Conservation (phyloP, 441 rosid genomes). For the Erysimum cheiri region DNA sequence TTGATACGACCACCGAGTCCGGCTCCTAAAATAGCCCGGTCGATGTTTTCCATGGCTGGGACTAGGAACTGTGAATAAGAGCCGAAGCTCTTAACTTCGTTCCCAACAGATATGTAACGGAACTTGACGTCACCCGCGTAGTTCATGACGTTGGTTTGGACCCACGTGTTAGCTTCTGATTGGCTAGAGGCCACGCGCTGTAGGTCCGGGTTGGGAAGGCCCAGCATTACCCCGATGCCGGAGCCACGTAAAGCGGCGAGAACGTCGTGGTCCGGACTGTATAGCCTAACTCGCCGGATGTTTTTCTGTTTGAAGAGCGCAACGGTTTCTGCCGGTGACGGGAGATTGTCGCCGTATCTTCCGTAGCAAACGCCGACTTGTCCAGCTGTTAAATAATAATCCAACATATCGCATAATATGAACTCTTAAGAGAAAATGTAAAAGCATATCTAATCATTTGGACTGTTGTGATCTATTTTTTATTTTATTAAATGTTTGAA, state of each 20-base stretch:
- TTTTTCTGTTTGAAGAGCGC: slow-evolving; percentile 23
- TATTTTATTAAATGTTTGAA: too few relatives aligned
- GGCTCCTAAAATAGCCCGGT: slow-evolving; percentile 35
- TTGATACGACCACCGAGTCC: slow-evolving; percentile 43
- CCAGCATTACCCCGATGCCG: slow-evolving; percentile 32
- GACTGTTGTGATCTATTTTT: too few relatives aligned
- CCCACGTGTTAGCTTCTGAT: slow-evolving; percentile 51
- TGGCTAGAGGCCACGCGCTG: slow-evolving; percentile 45
- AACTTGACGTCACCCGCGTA: slow-evolving; percentile 45
- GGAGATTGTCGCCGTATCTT: slow-evolving; percentile 24
- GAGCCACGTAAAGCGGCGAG: slow-evolving; percentile 39
- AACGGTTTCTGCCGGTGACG: slow-evolving; percentile 27
- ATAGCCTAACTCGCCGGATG: slow-evolving; percentile 29
- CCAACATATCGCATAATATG: too few relatives aligned
- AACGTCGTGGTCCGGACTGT: slow-evolving; percentile 24
- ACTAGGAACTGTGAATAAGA: slow-evolving; percentile 37
- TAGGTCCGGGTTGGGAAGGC: slow-evolving; percentile 39
- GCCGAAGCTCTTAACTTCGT: slow-evolving; percentile 43
- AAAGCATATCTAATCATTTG: too few relatives aligned
- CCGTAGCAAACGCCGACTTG: slow-evolving; percentile 40
- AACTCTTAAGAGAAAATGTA: too few relatives aligned
- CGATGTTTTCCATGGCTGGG: slow-evolving; percentile 50
- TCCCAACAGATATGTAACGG: slow-evolving; percentile 59
- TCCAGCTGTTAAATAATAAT: slow-evolving; percentile 19
- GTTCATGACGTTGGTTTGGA: slow-evolving; percentile 45